A percentile compares a stretch with the other conserved stretches of the same genome.
Evolutionary conservation across 352 stramenopile genomes (phyloP).

Genomic region (Globisporangium mamillatum): DNA sequence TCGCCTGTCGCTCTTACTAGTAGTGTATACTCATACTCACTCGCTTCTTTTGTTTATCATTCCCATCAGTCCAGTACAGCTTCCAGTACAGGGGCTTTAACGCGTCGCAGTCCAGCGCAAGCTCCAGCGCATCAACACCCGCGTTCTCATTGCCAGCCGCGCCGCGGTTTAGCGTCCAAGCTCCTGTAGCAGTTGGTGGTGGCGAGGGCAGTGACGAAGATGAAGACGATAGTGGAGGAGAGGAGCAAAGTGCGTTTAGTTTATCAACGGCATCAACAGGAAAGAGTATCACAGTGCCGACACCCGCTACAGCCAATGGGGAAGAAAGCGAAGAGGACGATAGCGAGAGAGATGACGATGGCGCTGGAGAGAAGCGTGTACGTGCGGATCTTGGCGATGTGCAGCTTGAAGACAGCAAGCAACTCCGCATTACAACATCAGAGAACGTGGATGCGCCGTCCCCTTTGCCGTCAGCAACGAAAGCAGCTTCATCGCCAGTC

Average conservation of each 20-base stretch:
- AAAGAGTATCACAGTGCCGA: conserved; percentile 11
- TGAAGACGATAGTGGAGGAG: conserved; percentile 21
- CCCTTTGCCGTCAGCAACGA: not conserved
- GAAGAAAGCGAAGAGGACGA: conserved; percentile 25
- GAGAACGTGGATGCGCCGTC: not conserved
- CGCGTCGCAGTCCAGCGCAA: conserved; percentile 19
- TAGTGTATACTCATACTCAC: no score
- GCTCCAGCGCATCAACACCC: conserved; percentile 12
- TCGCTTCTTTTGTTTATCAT: not conserved
- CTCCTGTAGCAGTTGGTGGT: conserved; percentile 19
- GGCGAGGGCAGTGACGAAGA: conserved; percentile 41
- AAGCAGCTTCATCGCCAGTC: not conserved
- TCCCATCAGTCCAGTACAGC: conserved; percentile 34
- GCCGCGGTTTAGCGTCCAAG: conserved; percentile 21
- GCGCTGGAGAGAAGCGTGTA: not conserved
- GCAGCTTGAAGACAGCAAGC: conserved; percentile 2
- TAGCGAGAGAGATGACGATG: conserved; percentile 2
- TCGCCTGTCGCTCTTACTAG: not conserved
- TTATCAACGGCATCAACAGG: not conserved
- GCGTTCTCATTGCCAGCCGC: conserved; percentile 27
- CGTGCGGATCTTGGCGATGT: not conserved
- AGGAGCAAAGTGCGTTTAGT: not conserved
- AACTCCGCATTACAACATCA: not conserved
- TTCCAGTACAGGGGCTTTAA: conserved; percentile 49
- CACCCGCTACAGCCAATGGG: conserved; percentile 5